These are phyloP conservation scores for Lactarius trivialis DNA, from an alignment of 768 basidiomycete genomes.

Conservation along the genomic window DNA sequence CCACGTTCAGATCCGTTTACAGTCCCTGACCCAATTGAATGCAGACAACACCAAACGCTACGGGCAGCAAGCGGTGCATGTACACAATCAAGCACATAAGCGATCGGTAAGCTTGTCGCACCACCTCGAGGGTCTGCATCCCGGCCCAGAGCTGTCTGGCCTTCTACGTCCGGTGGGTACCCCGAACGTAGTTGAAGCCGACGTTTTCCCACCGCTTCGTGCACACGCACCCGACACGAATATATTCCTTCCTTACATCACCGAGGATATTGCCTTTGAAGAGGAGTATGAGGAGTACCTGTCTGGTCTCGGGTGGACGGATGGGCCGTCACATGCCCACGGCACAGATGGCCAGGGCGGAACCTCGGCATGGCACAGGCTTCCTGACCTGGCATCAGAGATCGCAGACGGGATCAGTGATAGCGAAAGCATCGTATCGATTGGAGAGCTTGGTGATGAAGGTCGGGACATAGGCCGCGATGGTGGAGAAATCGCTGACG, in stretches of 20 bases:
- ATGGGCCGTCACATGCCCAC: conserved; percentile 40
- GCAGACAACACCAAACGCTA: conserved; percentile 90
- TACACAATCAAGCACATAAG: conserved; percentile 57
- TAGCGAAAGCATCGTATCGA: conserved; percentile 86
- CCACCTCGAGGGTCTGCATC: conserved; percentile 67
- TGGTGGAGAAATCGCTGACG: conserved; percentile 58
- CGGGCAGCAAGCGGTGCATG: conserved; percentile 48
- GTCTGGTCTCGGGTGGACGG: conserved; percentile 75
- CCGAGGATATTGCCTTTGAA: conserved; percentile 91
- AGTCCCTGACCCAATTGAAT: conserved; percentile 16
- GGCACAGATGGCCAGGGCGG: conserved; percentile 33
- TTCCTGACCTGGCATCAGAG: conserved; percentile 72
- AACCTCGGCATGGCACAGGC: conserved; percentile 71
- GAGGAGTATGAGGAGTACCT: conserved; percentile 96
- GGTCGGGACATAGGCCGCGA: conserved; percentile 55
- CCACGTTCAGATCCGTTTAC: conserved; percentile 5
- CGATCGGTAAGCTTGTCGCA: conserved; percentile 81
- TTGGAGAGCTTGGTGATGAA: conserved; percentile 83
- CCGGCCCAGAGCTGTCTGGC: conserved; percentile 66
- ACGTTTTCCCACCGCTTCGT: conserved; percentile 92
- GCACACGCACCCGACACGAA: conserved; percentile 79
- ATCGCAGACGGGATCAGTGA: conserved; percentile 89
- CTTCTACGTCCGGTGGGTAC: conserved; percentile 71
- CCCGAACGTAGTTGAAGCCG: conserved; percentile 72
- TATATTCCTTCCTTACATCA: conserved; percentile 84